Conservation (phyloP, 2,329 filamentous ascomycete genomes). For the Diaporthe destruens region DNA sequence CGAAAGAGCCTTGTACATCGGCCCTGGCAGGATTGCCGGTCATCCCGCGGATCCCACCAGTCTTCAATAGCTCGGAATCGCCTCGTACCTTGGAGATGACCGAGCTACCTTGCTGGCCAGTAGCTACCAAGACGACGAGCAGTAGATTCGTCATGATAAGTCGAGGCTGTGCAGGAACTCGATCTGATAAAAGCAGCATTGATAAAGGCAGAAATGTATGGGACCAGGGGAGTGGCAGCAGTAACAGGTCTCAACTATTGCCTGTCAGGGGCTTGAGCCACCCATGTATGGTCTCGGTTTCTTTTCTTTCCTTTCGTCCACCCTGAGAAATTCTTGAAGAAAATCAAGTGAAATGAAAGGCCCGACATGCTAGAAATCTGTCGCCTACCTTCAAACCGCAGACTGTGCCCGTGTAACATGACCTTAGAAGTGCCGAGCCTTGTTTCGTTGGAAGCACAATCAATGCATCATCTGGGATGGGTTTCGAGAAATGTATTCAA, state of each 20-base stretch:
- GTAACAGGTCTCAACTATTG: background rate
- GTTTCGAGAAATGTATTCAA: background rate
- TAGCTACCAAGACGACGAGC: slow-evolving; percentile 29
- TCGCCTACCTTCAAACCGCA: background rate
- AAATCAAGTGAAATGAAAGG: no score
- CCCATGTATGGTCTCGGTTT: no score
- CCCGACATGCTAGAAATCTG: no score
- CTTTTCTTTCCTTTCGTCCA: no score
- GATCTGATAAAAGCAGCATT: background rate
- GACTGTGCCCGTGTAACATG: no score
- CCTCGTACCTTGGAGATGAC: slow-evolving; percentile 27
- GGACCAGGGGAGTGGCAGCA: background rate
- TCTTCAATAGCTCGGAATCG: slow-evolving; percentile 9
- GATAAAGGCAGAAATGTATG: no score
- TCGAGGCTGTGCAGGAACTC: no score
- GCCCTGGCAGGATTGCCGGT: slow-evolving; percentile 5
- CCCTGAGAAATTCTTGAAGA: no score
- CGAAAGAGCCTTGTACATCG: slow-evolving; percentile 10
- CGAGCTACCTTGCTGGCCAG: slow-evolving; percentile 29
- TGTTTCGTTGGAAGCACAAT: no score
- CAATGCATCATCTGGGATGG: no score
- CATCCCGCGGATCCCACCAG: slow-evolving; percentile 6
- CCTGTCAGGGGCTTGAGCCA: background rate
- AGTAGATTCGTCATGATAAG: background rate
- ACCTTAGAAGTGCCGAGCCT: background rate